These are phyloP conservation scores for Solanum tarijense DNA, from an alignment of 257 asterid genomes.

Conservation along the genomic window DNA sequence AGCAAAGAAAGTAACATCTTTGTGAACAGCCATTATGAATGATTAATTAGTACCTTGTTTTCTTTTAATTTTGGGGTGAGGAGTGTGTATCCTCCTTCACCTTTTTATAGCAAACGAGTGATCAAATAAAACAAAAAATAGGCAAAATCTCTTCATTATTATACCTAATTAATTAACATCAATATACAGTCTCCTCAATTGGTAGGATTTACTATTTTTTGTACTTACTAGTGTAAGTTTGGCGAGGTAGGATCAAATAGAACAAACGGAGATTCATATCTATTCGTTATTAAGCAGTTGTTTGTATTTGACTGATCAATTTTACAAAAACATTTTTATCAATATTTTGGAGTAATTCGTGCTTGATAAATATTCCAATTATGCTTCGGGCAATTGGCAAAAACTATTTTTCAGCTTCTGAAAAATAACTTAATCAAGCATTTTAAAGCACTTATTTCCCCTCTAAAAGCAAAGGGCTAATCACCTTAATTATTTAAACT, in stretches of 20 bases:
- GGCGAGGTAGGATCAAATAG: not conserved
- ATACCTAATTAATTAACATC: not conserved
- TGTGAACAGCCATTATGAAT: not conserved
- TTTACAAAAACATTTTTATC: too few relatives aligned
- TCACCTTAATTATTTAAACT: not conserved
- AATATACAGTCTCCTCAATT: not conserved
- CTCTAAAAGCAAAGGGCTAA: not conserved
- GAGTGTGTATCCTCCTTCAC: not conserved
- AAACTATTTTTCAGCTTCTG: not conserved
- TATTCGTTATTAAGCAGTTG: not conserved
- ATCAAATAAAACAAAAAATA: not conserved
- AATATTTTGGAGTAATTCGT: not conserved
- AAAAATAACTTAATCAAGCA: not conserved
- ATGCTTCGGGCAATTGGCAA: not conserved
- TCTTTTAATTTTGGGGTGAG: not conserved
- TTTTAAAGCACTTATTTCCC: not conserved
- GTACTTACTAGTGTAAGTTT: not conserved
- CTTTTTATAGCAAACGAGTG: not conserved
- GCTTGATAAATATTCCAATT: not conserved
- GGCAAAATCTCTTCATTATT: not conserved
- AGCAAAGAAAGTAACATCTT: not conserved
- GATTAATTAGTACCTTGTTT: not conserved
- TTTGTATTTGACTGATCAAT: too few relatives aligned
- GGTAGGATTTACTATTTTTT: not conserved
- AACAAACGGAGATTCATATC: not conserved